Evolutionary conservation across 768 basidiomycete genomes (phyloP).

Genomic region (Pluteus cervinus): DNA sequence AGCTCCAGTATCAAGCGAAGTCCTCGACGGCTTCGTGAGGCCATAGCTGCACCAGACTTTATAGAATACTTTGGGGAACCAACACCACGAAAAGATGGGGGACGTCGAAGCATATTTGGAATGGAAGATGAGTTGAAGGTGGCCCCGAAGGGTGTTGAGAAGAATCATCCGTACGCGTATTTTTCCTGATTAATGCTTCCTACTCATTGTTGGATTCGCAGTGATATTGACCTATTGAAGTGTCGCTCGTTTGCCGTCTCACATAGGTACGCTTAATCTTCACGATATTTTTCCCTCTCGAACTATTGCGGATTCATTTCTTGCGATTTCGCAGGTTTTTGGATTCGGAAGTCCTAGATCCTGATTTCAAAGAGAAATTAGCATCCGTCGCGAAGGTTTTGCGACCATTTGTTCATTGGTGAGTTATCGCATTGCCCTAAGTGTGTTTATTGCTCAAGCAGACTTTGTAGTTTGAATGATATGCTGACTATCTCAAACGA

Average conservation of each 20-base stretch:
- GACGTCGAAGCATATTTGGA: constrained; percentile 77
- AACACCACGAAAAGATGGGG: constrained; percentile 52
- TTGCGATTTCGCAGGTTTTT: constrained; percentile 44
- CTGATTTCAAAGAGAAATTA: constrained; percentile 62
- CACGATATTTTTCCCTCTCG: constrained; percentile 1
- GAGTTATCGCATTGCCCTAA: constrained; percentile 13
- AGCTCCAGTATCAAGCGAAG: constrained; percentile 62
- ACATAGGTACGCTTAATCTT: constrained; percentile 38
- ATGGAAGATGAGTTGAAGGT: constrained; percentile 83
- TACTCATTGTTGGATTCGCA: constrained; percentile 16
- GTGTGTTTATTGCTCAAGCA: not conserved
- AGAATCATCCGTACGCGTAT: constrained; percentile 60
- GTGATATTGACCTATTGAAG: constrained; percentile 90
- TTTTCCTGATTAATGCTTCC: not conserved
- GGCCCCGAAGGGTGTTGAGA: constrained; percentile 86
- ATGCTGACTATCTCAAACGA: constrained; percentile 47
- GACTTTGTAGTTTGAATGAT: constrained; percentile 54
- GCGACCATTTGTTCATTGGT: constrained; percentile 80
- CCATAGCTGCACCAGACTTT: constrained; percentile 68
- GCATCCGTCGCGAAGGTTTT: constrained; percentile 47
- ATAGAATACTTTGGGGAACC: constrained; percentile 73
- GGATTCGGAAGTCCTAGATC: constrained; percentile 65
- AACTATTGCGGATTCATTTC: constrained; percentile 16
- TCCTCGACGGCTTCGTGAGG: constrained; percentile 52
- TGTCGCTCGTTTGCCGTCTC: constrained; percentile 72